Evolutionary conservation across 2,329 filamentous ascomycete species (phyloP), one percentile per base, ranked within the genome.

Genomic region (Apiospora phragmitis): DNA sequence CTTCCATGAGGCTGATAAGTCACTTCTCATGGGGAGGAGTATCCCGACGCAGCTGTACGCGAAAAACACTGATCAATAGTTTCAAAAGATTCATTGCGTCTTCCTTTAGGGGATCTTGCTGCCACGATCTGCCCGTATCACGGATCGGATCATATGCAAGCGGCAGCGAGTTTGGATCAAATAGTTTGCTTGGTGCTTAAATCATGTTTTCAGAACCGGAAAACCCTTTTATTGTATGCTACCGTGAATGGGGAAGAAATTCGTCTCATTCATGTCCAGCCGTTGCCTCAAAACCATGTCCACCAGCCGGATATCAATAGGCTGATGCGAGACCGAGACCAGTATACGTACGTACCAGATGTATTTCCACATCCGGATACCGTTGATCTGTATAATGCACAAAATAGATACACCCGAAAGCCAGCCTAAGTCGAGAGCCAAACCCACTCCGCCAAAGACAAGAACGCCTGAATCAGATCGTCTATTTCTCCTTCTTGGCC

Each of bases 401-500:
- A 79, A 74, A 79, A 79, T 74, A 79, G 76, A 70, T 70, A 59
- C 69, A 65, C 67, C 51, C 68, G 26, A 32, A 65, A 47, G 62
- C 43, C 45, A 71, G 67, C 77, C 78, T 76, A 75, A 77, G 76
- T 77, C 76, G 76, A 79, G 75, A 73, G 73, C 79, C 79, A 75
- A 74, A 77, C 77, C 76, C 75, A 77, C 74, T 75, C 76, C 73
- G 73, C 75, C 70, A 74, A 74, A 77, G 59, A 71, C 71, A 74
- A 75, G 77, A 79, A 76, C 71, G 73, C 73, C 65, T 75, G 78
- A 80, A 82, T 77, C 78, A 71, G 73, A 71, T 68, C 84, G 84
- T 86, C 88, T 94, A 94, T 90, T 93, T 91, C 87, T 94, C 94
- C 93, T 98, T 97, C 91, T 97, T 96, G 86, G 93, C 90, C 89